Base-by-base conservation (phyloP, 1,139 yeast species). In the Candida gigantensis region DNA sequence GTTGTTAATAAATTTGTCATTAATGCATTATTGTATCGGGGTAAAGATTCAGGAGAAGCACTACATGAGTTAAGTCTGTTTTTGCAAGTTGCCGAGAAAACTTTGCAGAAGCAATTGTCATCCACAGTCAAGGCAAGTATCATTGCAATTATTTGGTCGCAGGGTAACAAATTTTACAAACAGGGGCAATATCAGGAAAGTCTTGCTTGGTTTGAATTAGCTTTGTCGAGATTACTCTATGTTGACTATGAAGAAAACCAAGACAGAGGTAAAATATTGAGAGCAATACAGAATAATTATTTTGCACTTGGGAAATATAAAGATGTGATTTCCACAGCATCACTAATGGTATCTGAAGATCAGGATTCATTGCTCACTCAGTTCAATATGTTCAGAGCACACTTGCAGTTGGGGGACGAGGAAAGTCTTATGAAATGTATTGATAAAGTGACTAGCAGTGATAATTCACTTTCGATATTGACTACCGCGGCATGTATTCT, bases 131-230 rank as follows among this genome's bases (percentile, higher is more conserved):
- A 55, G 9, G 47, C 53, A 9, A 45, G 61, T 23, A 30, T 52
- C 1, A 43, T 54, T 3, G 52, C 63, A 1, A 40, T 61, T 24
- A 30, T 62, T n/a, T 62, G 65, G 65, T 60, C 58, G n/a, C 40
- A 43, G 14, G 64, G 62, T 0, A 54, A 54, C 29, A 38, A 41
- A 10, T 42, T 41, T 6, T 39, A 42, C 24, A 59, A 60, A 25
- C 41, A 39, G 3, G 35, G 29, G 1, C 35, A 44, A 6, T 44
- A 31, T 26, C 18, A 33, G 2, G 49, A 49, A 10, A 52, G 60
- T 1, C 25, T 52, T 3, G 37, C 34, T 1, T 62, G 66, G 64
- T 50, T 58, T 16, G 38, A 48, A 3, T 27, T 54, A n/a, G 50
- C 57, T 10, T 37, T 51, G 6, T 51, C 52, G 23, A 45, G 58